Conservation (phyloP, 2,329 filamentous ascomycete genomes). For the Cladophialophora bantiana region DNA sequence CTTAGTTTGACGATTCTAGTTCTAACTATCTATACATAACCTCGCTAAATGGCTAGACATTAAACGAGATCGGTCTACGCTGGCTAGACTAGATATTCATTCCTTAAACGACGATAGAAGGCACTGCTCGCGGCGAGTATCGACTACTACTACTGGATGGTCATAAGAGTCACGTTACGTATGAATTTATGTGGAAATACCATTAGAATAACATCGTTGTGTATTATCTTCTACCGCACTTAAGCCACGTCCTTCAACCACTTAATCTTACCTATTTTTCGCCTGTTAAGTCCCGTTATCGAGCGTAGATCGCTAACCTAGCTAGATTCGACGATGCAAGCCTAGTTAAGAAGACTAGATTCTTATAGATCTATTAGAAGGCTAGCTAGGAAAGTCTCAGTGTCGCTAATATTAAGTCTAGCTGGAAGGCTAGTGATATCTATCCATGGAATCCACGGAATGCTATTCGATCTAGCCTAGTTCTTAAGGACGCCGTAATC, state of each 20-base stretch:
- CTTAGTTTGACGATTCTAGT: constrained; percentile 35
- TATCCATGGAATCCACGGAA: constrained; percentile 13
- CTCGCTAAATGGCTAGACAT: constrained; percentile 39
- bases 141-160: constrained; percentile 38
- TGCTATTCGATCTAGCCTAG: constrained; percentile 11
- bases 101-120: constrained; percentile 16
- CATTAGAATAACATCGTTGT: constrained; percentile 34
- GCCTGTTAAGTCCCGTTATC: constrained; percentile 27
- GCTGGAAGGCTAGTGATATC: constrained; percentile 11
- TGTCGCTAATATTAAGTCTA: constrained; percentile 18
- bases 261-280: constrained; percentile 37
- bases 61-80: constrained; percentile 32
- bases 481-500: not conserved
- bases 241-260: constrained; percentile 40
- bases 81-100: constrained; percentile 38
- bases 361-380: no score
- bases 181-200: constrained; percentile 39
- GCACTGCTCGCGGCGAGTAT: not conserved
- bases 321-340: no score
- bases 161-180: constrained; percentile 33
- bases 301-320: no score
- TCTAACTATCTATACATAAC: constrained; percentile 35
- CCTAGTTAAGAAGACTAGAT: no score
- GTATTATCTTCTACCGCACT: constrained; percentile 37
- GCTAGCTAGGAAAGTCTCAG: no score